These are phyloP conservation scores for Diutina siamensis DNA, from an alignment of 1,139 yeast genomes.

Conservation along the genomic window DNA sequence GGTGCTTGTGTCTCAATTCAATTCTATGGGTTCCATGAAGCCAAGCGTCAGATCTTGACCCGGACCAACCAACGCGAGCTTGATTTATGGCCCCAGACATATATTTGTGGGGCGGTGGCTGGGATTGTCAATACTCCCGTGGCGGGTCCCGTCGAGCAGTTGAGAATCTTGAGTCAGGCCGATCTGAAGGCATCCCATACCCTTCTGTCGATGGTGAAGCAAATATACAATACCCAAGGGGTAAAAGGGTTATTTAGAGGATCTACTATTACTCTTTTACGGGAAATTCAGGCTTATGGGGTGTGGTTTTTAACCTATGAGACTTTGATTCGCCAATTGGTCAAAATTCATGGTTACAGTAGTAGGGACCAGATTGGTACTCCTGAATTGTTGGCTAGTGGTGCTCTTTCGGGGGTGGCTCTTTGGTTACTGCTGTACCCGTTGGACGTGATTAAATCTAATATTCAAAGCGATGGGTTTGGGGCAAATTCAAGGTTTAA, in stretches of 20 bases:
- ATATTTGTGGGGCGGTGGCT: slow-evolving; percentile 64
- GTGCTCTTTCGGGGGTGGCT: slow-evolving; percentile 65
- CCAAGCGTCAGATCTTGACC: slow-evolving; percentile 46
- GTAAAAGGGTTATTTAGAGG: slow-evolving; percentile 50
- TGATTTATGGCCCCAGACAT: slow-evolving; percentile 50
- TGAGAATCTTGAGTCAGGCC: slow-evolving; percentile 60
- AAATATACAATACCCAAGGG: slow-evolving; percentile 39
- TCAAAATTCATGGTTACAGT: slow-evolving; percentile 22
- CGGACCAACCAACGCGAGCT: slow-evolving; percentile 20
- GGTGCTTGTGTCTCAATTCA: slow-evolving; percentile 69
- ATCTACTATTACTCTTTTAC: slow-evolving; percentile 40
- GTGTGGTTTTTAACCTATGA: slow-evolving; percentile 75
- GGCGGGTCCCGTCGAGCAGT: slow-evolving; percentile 66
- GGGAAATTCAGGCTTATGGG: slow-evolving; percentile 77
- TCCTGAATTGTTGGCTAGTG: slow-evolving; percentile 47
- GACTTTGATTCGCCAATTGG: slow-evolving; percentile 32
- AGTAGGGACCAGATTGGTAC: slow-evolving; percentile 46
- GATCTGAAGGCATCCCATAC: slow-evolving; percentile 41
- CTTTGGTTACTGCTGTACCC: slow-evolving; percentile 55
- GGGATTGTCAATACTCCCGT: slow-evolving; percentile 69
- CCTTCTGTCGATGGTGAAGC: slow-evolving; percentile 22
- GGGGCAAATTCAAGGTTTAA: slow-evolving; percentile 32
- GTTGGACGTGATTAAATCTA: slow-evolving; percentile 56
- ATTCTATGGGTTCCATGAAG: slow-evolving; percentile 70
- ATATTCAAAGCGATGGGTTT: slow-evolving; percentile 57